Evolutionary conservation across 441 rosid species (phyloP).

Genomic region (Brassica balearica): DNA sequence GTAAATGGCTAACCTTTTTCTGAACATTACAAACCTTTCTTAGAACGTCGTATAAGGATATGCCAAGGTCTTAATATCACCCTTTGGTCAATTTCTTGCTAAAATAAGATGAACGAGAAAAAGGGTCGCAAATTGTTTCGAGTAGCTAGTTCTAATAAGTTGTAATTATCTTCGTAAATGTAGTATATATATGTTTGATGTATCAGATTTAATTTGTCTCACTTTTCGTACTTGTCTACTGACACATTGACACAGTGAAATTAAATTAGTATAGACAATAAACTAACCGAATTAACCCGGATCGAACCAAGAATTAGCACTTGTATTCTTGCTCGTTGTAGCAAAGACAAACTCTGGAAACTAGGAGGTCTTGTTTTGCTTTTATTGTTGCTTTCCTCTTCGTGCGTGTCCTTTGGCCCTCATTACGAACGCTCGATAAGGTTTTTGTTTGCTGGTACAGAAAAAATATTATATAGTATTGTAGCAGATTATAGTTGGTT

Average conservation of each 20-base stretch:
- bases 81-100: constrained; percentile 29
- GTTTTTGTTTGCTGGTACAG: constrained; percentile 36
- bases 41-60: constrained; percentile 30
- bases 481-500: constrained; percentile 34
- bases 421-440: constrained; percentile 27
- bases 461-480: constrained; percentile 26
- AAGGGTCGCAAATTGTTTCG: neutral
- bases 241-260: constrained; percentile 40
- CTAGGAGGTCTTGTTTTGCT: constrained; percentile 27
- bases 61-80: constrained; percentile 9
- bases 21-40: constrained; percentile 8
- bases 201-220: constrained; percentile 30
- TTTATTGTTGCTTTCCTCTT: constrained; percentile 34
- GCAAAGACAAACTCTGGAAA: constrained; percentile 43
- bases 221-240: constrained; percentile 37
- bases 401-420: constrained; percentile 42
- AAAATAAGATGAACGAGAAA: constrained; percentile 23
- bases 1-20: constrained; percentile 22
- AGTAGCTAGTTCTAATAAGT: constrained; percentile 10
- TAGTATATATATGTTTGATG: constrained; percentile 18
- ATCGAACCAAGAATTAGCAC: constrained; percentile 31
- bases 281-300: constrained; percentile 25
- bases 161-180: constrained; percentile 16
- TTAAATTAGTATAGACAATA: constrained; percentile 32
- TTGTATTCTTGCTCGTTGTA: constrained; percentile 34